Evolutionary conservation across 2,329 filamentous ascomycete genomes (phyloP).

Genomic region (Cercospora berteroae): DNA sequence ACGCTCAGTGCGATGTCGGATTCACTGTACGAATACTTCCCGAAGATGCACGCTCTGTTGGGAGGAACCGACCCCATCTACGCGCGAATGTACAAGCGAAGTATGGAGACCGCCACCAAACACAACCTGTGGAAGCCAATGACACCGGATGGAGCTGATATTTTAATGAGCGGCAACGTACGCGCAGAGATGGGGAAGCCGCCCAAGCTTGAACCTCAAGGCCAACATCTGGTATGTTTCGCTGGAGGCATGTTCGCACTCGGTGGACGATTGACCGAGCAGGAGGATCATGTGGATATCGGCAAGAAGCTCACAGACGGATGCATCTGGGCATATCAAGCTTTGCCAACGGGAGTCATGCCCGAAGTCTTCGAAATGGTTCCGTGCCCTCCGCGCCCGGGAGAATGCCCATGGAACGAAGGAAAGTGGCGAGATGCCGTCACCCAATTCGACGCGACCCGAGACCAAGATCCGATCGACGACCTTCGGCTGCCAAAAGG

Average conservation of each 20-base stretch:
- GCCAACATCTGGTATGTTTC: conserved; percentile 60
- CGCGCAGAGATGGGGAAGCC: conserved; percentile 34
- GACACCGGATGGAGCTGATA: conserved; percentile 46
- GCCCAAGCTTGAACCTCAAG: conserved; percentile 48
- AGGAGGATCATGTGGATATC: conserved; percentile 55
- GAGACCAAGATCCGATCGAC: conserved; percentile 23
- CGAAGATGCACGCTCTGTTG: conserved; percentile 50
- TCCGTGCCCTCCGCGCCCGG: conserved; percentile 45
- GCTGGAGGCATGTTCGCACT: conserved; percentile 62
- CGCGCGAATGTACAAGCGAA: conserved; percentile 56
- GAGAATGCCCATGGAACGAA: conserved; percentile 55
- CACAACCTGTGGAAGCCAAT: conserved; percentile 53
- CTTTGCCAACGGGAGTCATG: conserved; percentile 59
- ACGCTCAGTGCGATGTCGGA: conserved; percentile 41
- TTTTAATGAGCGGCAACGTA: conserved; percentile 48
- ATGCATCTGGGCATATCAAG: conserved; percentile 63
- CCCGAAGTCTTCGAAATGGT: conserved; percentile 57
- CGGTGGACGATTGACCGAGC: conserved; percentile 55
- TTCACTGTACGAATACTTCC: conserved; percentile 44
- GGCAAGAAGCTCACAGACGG: conserved; percentile 58
- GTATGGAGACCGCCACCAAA: conserved; percentile 44
- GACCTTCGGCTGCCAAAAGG: conserved; percentile 44
- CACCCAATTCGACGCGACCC: conserved; percentile 37
- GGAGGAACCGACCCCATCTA: conserved; percentile 49
- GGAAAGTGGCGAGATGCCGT: conserved; percentile 47